Evolutionary conservation across 208 protist genomes (phyloP).

Genomic region (Novymonas esmeraldas): DNA sequence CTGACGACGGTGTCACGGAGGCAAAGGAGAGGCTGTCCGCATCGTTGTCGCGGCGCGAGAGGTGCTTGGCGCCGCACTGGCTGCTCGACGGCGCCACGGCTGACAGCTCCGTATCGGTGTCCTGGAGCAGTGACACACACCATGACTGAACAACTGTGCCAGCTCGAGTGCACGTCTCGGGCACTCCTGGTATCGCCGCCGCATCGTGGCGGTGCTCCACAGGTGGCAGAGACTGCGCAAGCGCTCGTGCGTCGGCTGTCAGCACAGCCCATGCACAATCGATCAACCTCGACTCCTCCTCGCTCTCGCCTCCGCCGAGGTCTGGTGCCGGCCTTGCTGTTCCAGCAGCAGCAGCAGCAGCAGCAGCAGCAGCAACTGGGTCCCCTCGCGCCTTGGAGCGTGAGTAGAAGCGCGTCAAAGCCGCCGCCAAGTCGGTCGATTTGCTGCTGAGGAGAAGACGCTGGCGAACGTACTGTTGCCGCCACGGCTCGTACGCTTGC

Average conservation of each 20-base stretch:
- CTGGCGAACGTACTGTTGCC: slow-evolving; percentile 19
- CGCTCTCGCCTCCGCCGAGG: neutral
- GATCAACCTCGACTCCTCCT: slow-evolving; percentile 16
- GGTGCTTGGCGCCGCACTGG: neutral
- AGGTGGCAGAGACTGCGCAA: neutral
- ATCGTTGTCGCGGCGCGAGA: neutral
- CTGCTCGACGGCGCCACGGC: neutral
- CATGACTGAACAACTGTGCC: slow-evolving; percentile 8
- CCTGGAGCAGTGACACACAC: slow-evolving; percentile 14
- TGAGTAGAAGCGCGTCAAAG: slow-evolving; percentile 15
- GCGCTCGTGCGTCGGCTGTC: slow-evolving; percentile 1
- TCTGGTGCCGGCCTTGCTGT: no score
- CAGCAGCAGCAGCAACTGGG: no score
- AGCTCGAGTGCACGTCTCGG: no score
- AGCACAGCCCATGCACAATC: slow-evolving; percentile 29
- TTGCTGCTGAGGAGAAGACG: slow-evolving; percentile 16
- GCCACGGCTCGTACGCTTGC: slow-evolving; percentile 21
- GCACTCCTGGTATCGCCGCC: neutral
- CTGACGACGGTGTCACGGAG: neutral
- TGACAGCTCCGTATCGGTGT: neutral
- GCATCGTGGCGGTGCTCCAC: neutral
- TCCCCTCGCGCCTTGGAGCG: neutral
- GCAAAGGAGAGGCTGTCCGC: neutral
- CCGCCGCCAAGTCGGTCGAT: slow-evolving; percentile 5
- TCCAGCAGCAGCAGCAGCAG: no score